Evolutionary conservation across 225 moss, liverwort and hornwort genomes (phyloP).

Genomic region (Takakia lepidozioides): DNA sequence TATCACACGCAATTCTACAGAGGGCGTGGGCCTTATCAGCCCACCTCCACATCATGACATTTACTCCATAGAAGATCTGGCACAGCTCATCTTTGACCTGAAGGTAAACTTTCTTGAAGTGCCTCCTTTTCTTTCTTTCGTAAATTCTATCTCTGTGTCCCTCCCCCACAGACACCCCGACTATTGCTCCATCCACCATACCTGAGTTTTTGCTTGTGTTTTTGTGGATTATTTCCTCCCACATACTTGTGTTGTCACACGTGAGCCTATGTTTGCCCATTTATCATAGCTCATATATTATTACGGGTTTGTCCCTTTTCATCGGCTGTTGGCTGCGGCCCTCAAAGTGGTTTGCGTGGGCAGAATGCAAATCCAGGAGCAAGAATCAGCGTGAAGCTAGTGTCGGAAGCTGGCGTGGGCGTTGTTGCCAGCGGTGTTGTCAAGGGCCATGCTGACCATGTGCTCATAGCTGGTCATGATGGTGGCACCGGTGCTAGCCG

Average conservation of each 20-base stretch:
- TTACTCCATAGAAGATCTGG: conserved; percentile 75
- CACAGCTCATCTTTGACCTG: conserved; percentile 68
- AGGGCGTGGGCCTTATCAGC: conserved; percentile 69
- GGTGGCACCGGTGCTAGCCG: conserved; percentile 76
- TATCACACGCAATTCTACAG: conserved; percentile 54
- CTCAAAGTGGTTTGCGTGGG: too few species aligned
- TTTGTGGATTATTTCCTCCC: too few species aligned
- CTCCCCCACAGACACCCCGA: too few species aligned
- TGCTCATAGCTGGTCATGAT: conserved; percentile 70
- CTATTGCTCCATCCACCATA: too few species aligned
- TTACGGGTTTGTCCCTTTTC: too few species aligned
- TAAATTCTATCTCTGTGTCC: not conserved
- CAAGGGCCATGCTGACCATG: conserved; percentile 79
- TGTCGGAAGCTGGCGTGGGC: conserved; percentile 78
- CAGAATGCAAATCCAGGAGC: conserved; percentile 80
- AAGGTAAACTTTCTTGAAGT: conserved; percentile 28
- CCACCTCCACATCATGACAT: conserved; percentile 86
- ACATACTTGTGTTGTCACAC: too few species aligned
- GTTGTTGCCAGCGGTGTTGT: conserved; percentile 81
- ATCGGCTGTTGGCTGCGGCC: too few species aligned
- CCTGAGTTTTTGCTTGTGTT: too few species aligned
- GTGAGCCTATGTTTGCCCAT: too few species aligned
- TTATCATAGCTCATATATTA: too few species aligned
- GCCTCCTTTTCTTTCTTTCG: not conserved
- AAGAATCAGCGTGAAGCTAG: conserved; percentile 73